These are phyloP conservation scores for Trifolium repens DNA, from an alignment of 306 rosid genomes.

Conservation along the genomic window DNA sequence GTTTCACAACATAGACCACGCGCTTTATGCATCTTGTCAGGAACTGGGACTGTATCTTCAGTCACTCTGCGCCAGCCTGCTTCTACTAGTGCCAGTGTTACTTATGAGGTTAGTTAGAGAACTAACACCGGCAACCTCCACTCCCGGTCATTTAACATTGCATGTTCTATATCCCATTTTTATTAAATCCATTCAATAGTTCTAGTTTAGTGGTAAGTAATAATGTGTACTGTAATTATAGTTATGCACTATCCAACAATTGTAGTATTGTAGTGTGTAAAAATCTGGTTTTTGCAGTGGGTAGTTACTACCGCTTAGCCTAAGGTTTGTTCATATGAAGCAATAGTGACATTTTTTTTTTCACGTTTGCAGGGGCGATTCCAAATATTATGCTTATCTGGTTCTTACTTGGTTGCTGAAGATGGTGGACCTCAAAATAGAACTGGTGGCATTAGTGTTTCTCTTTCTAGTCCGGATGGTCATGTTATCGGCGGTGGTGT, in stretches of 20 bases:
- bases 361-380: conserved; percentile 75
- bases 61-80: conserved; percentile 89
- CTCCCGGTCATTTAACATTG: neutral
- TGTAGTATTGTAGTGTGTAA: neutral
- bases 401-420: conserved; percentile 95
- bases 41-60: conserved; percentile 79
- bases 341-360: neutral
- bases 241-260: conserved; percentile 13
- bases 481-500: conserved; percentile 85
- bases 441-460: conserved; percentile 85
- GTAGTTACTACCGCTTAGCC: neutral
- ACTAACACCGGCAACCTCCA: conserved; percentile 4
- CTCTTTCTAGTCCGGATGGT: conserved; percentile 87
- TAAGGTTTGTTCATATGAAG: conserved; percentile 21
- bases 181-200: conserved; percentile 1
- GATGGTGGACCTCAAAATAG: conserved; percentile 86
- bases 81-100: conserved; percentile 70
- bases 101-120: conserved; percentile 77
- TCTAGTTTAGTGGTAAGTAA: neutral
- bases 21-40: conserved; percentile 85
- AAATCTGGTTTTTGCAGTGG: conserved; percentile 10
- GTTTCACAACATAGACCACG: conserved; percentile 90
- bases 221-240: conserved; percentile 11
- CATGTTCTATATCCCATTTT: conserved; percentile 17
- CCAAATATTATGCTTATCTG: conserved; percentile 89